Evolutionary conservation across 768 basidiomycete species (phyloP).

Genomic region (Mrakia hoshinonis): DNA sequence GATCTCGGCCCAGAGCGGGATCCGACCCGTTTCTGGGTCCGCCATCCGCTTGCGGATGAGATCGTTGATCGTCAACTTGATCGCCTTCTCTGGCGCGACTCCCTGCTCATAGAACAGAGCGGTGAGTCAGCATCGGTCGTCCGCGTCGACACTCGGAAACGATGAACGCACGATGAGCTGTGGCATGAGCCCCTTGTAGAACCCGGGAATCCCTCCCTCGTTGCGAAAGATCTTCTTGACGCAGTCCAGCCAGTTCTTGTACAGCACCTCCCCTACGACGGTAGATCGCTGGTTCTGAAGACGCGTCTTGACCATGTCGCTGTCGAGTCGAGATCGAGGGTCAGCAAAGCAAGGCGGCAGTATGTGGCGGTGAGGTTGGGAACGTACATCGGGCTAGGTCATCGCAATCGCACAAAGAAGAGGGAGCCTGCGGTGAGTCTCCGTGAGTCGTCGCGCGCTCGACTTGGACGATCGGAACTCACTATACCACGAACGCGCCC

Average conservation of each 20-base stretch:
- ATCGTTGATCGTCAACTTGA: constrained; percentile 69
- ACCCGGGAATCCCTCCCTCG: constrained; percentile 72
- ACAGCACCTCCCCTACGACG: constrained; percentile 87
- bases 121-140: no score
- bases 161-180: constrained; percentile 90
- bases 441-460: background rate
- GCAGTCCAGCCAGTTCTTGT: constrained; percentile 94
- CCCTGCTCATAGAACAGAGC: no score
- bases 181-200: constrained; percentile 91
- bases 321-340: background rate
- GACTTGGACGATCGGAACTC: background rate
- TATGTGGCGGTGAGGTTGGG: no score
- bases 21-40: constrained; percentile 93
- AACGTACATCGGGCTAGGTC: constrained; percentile 20
- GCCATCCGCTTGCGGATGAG: constrained; percentile 70
- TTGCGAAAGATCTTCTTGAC: constrained; percentile 86
- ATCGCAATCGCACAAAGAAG: constrained; percentile 47
- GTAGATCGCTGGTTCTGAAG: constrained; percentile 98
- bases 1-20: constrained; percentile 82
- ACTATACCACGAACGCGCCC: constrained; percentile 48
- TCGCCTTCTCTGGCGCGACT: constrained; percentile 88
- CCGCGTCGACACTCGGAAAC: no score
- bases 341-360: background rate
- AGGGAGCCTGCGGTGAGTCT: background rate
- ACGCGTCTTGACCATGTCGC: constrained; percentile 44